Conservation (phyloP, 139 green algal genomes). For the Micractinium conductrix region DNA sequence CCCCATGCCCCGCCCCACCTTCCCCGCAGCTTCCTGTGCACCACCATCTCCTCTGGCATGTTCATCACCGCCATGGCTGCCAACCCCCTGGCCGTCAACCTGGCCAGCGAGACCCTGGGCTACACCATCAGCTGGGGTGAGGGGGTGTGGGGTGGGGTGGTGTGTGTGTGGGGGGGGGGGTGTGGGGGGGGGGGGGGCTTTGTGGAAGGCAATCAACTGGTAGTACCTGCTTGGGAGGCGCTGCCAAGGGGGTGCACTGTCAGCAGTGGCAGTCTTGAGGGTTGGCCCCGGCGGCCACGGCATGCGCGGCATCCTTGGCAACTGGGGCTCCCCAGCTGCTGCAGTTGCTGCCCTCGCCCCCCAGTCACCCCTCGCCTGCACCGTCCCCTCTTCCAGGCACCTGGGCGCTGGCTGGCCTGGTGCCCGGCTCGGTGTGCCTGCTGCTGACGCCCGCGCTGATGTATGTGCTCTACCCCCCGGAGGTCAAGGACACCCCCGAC, state of each 20-base stretch:
- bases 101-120: constrained; percentile 86
- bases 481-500: constrained; percentile 96
- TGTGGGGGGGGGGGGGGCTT: too few relatives aligned
- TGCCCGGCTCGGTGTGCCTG: constrained; percentile 90
- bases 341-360: too few relatives aligned
- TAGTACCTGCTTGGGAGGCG: too few relatives aligned
- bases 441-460: constrained; percentile 90
- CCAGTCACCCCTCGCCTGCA: background rate
- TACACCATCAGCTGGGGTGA: constrained; percentile 90
- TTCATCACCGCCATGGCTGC: constrained; percentile 99
- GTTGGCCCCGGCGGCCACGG: too few relatives aligned
- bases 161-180: background rate
- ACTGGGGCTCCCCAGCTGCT: too few relatives aligned
- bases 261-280: too few relatives aligned
- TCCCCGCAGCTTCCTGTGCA: constrained; percentile 97
- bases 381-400: constrained; percentile 23
- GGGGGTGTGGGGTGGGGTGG: background rate
- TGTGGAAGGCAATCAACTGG: too few relatives aligned
- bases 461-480: constrained; percentile 96
- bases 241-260: too few relatives aligned
- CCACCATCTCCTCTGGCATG: constrained; percentile 92
- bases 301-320: too few relatives aligned
- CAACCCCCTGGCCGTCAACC: constrained; percentile 97
- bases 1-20: too few relatives aligned
- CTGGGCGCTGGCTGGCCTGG: constrained; percentile 92